Base-by-base conservation (phyloP, 2,329 filamentous ascomycete genomes). In the Ambrosiella xylebori region DNA sequence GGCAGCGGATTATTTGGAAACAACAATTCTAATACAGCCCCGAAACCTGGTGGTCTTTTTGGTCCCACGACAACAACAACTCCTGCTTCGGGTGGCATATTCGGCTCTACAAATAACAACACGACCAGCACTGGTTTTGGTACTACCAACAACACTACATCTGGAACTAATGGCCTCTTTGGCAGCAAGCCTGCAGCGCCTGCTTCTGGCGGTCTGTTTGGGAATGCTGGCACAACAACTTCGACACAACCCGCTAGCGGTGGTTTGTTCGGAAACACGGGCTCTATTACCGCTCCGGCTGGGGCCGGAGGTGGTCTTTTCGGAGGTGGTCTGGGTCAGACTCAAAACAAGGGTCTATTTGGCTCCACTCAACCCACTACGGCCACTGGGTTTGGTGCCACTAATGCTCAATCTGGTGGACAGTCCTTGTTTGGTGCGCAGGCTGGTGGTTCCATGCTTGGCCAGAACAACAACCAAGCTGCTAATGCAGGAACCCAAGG, bases 351-450 rank as follows among this genome's bases (percentile, higher is more conserved):
- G 4, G 72, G 76, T 1, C 67, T 81, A 2, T 82, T 82, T 58
- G 78, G 78, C 1, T 61, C 61, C 56, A 56, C 67, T 35, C 54
- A 74, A 54, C 64, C 70, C 37, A 64, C 72, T 12, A 72, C 74
- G 6, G 70, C 71, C 49, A 70, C 80, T 45, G 65, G 85, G 2
- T 86, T 87, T 62, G 77, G 77, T 1, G 66, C 64, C 52, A 72
- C 71, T 57, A 71, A 68, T 57, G 72, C 68, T 63, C 74, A 79
- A 63, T 73, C 72, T 49, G 69, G 72, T 11, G 69, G 70, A 37
- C 35, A 39, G 13, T 66, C 69, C 2, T 45, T 78, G 12, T 80
- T 80, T 58, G 75, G 76, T 11, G 66, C 65, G 57, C 70, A 69
- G 49, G 60, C 61, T 51, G 57, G 64, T n/a, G 68, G 66, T 19